Conservation (phyloP, 2,329 filamentous ascomycete genomes). For the Pseudofabraea citricarpa region DNA sequence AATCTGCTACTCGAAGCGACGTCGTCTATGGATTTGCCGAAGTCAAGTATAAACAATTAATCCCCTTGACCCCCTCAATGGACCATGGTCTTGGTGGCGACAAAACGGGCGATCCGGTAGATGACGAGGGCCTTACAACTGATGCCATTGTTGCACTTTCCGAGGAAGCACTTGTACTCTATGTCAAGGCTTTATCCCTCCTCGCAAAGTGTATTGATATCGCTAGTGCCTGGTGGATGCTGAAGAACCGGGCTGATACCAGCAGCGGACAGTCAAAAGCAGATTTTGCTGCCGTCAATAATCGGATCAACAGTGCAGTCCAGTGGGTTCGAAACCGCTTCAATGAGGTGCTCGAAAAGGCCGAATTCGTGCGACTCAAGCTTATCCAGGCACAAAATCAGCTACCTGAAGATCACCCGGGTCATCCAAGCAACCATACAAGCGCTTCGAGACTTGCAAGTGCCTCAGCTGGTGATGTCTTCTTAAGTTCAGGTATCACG, state of each 20-base stretch:
- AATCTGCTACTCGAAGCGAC: slow-evolving; percentile 87
- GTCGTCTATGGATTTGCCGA: slow-evolving; percentile 97
- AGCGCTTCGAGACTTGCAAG: slow-evolving; percentile 45
- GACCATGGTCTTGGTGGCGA: slow-evolving; percentile 67
- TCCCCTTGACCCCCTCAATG: slow-evolving; percentile 77
- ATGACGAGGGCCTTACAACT: slow-evolving; percentile 74
- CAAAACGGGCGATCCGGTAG: slow-evolving; percentile 46
- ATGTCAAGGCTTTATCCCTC: slow-evolving; percentile 88
- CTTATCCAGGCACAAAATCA: slow-evolving; percentile 80
- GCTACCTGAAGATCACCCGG: slow-evolving; percentile 79
- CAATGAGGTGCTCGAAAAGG: slow-evolving; percentile 96
- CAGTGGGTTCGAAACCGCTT: slow-evolving; percentile 94
- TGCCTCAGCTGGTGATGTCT: slow-evolving; percentile 68
- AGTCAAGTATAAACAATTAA: slow-evolving; percentile 97
- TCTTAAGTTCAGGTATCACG: slow-evolving; percentile 81
- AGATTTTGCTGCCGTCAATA: slow-evolving; percentile 35
- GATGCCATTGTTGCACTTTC: slow-evolving; percentile 84
- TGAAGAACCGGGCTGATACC: slow-evolving; percentile 64
- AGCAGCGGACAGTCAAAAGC: slow-evolving; percentile 37
- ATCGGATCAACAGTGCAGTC: slow-evolving; percentile 84
- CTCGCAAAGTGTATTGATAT: slow-evolving; percentile 95
- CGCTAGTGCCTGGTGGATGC: slow-evolving; percentile 85
- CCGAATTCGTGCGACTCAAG: slow-evolving; percentile 86
- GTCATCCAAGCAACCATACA: slow-evolving; percentile 76
- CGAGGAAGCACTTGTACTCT: slow-evolving; percentile 91